phyloP scores from a whole-genome alignment of 2,329 filamentous ascomycete species.

The Fusarium irregulare region DNA sequence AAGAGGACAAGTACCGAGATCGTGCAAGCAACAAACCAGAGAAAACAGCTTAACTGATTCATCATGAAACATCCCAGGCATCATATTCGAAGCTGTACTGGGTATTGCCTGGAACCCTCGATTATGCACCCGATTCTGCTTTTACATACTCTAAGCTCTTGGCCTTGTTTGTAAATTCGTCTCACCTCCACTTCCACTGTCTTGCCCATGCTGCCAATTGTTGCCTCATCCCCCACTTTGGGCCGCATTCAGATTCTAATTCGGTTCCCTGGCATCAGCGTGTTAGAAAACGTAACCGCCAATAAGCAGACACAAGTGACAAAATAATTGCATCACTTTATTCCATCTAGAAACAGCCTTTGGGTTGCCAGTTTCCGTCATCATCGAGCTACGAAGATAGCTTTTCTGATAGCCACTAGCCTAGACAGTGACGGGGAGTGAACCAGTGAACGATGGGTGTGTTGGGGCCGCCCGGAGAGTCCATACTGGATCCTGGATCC shows the following conservation, averaged over 20 bases:
- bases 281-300: not conserved
- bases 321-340: not conserved
- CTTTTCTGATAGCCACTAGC: not conserved
- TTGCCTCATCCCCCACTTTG: conserved; percentile 41
- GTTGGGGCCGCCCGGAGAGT: not conserved
- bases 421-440: conserved; percentile 3
- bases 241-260: conserved; percentile 34
- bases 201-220: conserved; percentile 26
- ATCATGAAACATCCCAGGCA: conserved; percentile 31
- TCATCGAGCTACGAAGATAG: not conserved
- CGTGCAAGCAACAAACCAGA: conserved; percentile 16
- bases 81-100: conserved; percentile 1
- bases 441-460: conserved; percentile 3
- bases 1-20: conserved; percentile 6
- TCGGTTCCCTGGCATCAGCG: not conserved
- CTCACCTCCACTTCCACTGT: conserved; percentile 17
- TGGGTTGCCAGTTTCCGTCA: not conserved
- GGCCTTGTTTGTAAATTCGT: conserved; percentile 23
- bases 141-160: conserved; percentile 1
- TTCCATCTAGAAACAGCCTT: not conserved
- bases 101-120: not conserved
- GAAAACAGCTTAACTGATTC: conserved; percentile 16
- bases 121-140: not conserved
- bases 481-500: not conserved
- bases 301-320: not conserved